Evolutionary conservation across 805 yeast species (phyloP), one percentile per base, ranked within the genome.

Genomic region (Tetrapisispora nanseiensis): DNA sequence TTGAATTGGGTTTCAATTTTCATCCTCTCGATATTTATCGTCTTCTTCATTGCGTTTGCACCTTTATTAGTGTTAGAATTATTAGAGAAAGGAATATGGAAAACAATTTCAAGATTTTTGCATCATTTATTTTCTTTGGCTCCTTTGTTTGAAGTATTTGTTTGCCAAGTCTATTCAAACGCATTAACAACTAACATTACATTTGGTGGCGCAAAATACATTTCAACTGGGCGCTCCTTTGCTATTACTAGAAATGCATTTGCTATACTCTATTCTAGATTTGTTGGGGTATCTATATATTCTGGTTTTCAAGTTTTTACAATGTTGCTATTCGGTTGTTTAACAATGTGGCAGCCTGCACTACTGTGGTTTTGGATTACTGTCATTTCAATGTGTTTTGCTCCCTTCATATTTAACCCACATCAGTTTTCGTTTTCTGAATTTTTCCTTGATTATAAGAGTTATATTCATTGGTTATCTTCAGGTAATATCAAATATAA

Each of bases 141-240:
- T 2, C 97, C 97, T 2, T 65, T 89, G 41, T 90, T 90, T 64
- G 97, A 90, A 60, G 97, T 90, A 6, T 87, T 90, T 65, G 95
- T 86, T 8, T 86, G 97, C 60, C 96, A 89, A 62, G 82, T 89
- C 8, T 90, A 90, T 59, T 84, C 97, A 4, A 76, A 77, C 52
- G 74, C 96, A 0, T 67, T 90, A 51, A 65, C 76, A 37, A 75
- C 76, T 39, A 92, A 89, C 61, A 69, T 90, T 39, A 72, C 87
- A 1, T 81, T 83, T 65, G 97, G 97, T 4, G 95, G 95, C 37
- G 97, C 97, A 1, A 73, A 78, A 42, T 90, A 90, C 57, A 82
- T 90, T 48, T 80, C 95, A 10, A 86, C 97, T 2, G 97, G 97
- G 2, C 70, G 97, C 65, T 95, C 95, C 1, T 84, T 89, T 68